Evolutionary conservation across 1,139 yeast genomes (phyloP).

Genomic region (Hanseniaspora gamundiae): DNA sequence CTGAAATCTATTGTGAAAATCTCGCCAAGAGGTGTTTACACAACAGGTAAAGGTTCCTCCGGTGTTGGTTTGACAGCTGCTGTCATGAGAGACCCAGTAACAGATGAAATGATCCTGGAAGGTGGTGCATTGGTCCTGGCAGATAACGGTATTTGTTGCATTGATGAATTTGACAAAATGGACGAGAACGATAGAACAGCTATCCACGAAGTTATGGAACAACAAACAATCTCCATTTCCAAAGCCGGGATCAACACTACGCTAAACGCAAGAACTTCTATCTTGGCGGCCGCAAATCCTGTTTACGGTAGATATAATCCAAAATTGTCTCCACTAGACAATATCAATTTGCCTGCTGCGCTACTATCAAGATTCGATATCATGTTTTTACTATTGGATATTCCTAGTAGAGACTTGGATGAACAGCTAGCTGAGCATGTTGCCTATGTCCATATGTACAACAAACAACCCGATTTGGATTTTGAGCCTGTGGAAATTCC

Average conservation of each 20-base stretch:
- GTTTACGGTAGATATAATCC: conserved; percentile 92
- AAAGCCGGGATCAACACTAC: conserved; percentile 98
- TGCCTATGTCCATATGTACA: conserved; percentile 90
- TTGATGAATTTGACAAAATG: conserved; percentile 99
- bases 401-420: conserved; percentile 70
- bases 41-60: conserved; percentile 98
- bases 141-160: conserved; percentile 96
- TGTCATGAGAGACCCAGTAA: conserved; percentile 96
- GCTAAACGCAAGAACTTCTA: conserved; percentile 88
- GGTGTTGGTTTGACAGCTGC: conserved; percentile 99
- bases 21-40: conserved; percentile 94
- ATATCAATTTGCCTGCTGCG: conserved; percentile 95
- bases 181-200: conserved; percentile 96
- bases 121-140: conserved; percentile 98
- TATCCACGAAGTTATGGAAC: conserved; percentile 99
- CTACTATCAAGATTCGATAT: conserved; percentile 90
- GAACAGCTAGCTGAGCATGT: conserved; percentile 87
- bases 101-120: conserved; percentile 96
- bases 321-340: conserved; percentile 80
- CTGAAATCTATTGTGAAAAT: conserved; percentile 83
- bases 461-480: conserved; percentile 68
- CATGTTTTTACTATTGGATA: conserved; percentile 74
- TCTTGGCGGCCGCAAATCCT: conserved; percentile 97
- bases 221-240: conserved; percentile 92
- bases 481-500: conserved; percentile 68